phyloP scores from a whole-genome alignment of 2,329 filamentous ascomycete genomes.

The Plectosphaerella sp. region DNA sequence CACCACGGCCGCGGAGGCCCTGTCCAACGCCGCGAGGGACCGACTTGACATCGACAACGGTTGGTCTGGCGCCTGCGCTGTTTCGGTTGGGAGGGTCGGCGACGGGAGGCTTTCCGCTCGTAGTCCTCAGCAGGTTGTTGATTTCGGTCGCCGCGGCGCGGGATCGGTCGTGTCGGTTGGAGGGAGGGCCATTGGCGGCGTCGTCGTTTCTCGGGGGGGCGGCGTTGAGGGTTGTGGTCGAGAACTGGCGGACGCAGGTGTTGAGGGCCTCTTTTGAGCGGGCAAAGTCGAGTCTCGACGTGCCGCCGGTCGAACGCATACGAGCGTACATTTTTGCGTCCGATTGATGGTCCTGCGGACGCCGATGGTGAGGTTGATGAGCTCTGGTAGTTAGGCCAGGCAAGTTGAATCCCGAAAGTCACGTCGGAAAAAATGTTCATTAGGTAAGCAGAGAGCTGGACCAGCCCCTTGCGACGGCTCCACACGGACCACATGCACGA shows the following conservation, averaged over 20 bases:
- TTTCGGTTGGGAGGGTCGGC: constrained; percentile 6
- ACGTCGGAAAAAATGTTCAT: background rate
- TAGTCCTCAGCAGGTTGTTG: constrained; percentile 19
- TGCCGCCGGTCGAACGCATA: constrained; percentile 30
- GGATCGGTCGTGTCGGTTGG: constrained; percentile 21
- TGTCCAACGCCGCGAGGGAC: constrained; percentile 18
- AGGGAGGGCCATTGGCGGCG: constrained; percentile 7
- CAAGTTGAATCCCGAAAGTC: background rate
- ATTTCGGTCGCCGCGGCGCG: constrained; percentile 29
- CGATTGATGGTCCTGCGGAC: background rate
- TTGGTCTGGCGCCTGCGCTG: constrained; percentile 15
- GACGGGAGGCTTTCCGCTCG: background rate
- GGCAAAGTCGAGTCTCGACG: constrained; percentile 27
- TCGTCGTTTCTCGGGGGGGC: constrained; percentile 16
- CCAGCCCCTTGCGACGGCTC: no score
- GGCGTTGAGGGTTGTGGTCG: constrained; percentile 29
- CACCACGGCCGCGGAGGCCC: constrained; percentile 18
- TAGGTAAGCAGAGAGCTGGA: no score
- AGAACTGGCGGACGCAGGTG: constrained; percentile 30
- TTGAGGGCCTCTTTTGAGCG: constrained; percentile 23
- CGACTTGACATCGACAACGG: constrained; percentile 33
- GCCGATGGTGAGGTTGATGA: background rate
- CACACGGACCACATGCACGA: no score
- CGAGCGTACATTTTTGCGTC: constrained; percentile 28
- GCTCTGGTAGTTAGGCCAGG: background rate